Conservation (phyloP, 345 rosid species). For the Eucalyptus viminalis region DNA sequence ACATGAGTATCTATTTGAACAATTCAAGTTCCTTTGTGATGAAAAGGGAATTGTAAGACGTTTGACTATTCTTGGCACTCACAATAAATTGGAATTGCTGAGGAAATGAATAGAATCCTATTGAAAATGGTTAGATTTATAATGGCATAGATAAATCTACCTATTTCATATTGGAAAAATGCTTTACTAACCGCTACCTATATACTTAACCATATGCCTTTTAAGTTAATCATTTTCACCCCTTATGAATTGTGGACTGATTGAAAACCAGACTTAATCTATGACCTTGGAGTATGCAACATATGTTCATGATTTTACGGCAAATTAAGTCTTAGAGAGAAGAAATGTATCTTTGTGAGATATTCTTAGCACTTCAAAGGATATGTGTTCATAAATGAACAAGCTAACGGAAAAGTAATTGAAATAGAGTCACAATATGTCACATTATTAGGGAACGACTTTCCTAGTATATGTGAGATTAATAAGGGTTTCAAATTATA, state of each 20-base stretch:
- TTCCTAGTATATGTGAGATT: neutral
- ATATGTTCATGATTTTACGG: neutral
- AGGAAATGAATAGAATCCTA: neutral
- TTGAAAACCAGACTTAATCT: neutral
- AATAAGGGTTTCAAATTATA: neutral
- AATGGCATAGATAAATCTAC: neutral
- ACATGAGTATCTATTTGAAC: neutral
- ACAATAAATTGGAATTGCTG: neutral
- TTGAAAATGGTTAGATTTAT: neutral
- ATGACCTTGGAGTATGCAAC: neutral
- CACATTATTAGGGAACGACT: neutral
- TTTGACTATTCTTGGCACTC: neutral
- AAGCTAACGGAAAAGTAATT: neutral
- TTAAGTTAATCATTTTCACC: neutral
- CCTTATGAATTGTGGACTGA: neutral
- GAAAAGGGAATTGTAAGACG: neutral
- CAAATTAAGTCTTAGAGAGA: neutral
- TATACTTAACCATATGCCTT: neutral
- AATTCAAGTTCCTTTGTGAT: neutral
- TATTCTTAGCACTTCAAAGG: neutral
- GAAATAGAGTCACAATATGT: neutral
- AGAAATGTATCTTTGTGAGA: neutral
- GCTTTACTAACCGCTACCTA: neutral
- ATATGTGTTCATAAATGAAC: neutral
- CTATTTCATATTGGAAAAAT: neutral